phyloP scores from a whole-genome alignment of 2,329 filamentous ascomycete genomes.

The Magnaporthiopsis incrustans region DNA sequence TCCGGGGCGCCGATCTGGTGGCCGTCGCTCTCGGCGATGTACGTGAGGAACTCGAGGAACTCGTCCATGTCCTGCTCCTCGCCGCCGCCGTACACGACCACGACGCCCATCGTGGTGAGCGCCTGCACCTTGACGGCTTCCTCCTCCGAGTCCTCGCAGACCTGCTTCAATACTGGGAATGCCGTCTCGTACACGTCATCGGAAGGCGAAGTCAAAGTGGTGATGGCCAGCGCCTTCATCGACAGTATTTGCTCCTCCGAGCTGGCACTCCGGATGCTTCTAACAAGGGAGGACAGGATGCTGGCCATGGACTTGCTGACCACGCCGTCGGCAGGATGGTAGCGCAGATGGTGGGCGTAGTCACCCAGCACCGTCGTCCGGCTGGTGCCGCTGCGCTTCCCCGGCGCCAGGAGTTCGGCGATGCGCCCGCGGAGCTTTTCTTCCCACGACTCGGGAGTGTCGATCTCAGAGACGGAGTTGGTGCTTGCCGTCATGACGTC shows the following conservation, averaged over 20 bases:
- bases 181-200: conserved; percentile 59
- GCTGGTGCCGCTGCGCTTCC: conserved; percentile 67
- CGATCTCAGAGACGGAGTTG: conserved; percentile 48
- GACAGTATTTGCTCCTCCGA: conserved; percentile 63
- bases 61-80: conserved; percentile 60
- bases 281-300: conserved; percentile 56
- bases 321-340: conserved; percentile 57
- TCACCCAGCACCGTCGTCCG: conserved; percentile 56
- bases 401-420: conserved; percentile 56
- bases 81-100: conserved; percentile 68
- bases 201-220: conserved; percentile 58
- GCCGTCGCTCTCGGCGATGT: conserved; percentile 75
- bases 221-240: conserved; percentile 63
- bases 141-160: conserved; percentile 60
- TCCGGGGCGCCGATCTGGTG: conserved; percentile 63
- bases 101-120: conserved; percentile 66
- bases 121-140: conserved; percentile 58
- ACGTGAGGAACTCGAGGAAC: conserved; percentile 65
- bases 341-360: conserved; percentile 59
- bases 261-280: conserved; percentile 59
- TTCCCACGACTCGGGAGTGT: conserved; percentile 44
- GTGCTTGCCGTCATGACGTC: conserved; percentile 38
- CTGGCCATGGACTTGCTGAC: conserved; percentile 52
- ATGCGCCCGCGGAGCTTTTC: conserved; percentile 57
- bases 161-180: conserved; percentile 48